A percentile compares a stretch with the other conserved stretches of the same genome.
These are phyloP conservation scores for Spathaspora boniae DNA, from an alignment of 805 yeast species.

Conservation along the genomic window DNA sequence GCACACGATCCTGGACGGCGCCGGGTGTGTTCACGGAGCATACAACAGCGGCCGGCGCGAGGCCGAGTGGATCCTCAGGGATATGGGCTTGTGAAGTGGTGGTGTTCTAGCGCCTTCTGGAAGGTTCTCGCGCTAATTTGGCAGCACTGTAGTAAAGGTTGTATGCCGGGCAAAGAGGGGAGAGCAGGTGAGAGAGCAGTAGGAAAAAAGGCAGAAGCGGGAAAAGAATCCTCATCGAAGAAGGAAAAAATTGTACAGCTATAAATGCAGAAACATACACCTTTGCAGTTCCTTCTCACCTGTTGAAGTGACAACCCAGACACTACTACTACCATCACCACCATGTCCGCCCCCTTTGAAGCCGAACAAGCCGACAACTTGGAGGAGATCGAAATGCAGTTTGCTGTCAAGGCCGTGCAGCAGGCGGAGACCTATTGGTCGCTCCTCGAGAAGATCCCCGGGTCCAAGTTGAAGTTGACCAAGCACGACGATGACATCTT, in stretches of 20 bases:
- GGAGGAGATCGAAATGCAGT: constrained; percentile 89
- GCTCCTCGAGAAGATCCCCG: constrained; percentile 67
- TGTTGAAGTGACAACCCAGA: constrained; percentile 4
- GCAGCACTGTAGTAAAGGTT: too few relatives aligned
- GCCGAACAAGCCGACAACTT: constrained; percentile 92
- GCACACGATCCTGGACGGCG: constrained; percentile 80
- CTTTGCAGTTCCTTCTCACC: not conserved
- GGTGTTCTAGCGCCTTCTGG: constrained; percentile 5
- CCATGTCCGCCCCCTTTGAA: constrained; percentile 46
- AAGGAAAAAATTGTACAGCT: not conserved
- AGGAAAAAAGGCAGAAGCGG: not conserved
- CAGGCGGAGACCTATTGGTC: constrained; percentile 96
- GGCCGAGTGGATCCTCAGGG: constrained; percentile 34
- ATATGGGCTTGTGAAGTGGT: too few relatives aligned
- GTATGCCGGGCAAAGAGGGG: not conserved
- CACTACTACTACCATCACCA: constrained; percentile 1
- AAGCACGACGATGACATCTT: constrained; percentile 69
- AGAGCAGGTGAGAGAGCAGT: not conserved
- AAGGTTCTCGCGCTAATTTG: not conserved
- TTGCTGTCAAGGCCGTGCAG: constrained; percentile 94
- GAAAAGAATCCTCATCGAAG: not conserved
- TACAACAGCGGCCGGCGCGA: constrained; percentile 71
- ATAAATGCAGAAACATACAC: not conserved
- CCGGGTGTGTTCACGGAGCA: constrained; percentile 92
- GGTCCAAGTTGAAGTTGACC: constrained; percentile 74